Evolutionary conservation across 2,329 filamentous ascomycete genomes (phyloP).

Genomic region (Xylaria hypoxylon): DNA sequence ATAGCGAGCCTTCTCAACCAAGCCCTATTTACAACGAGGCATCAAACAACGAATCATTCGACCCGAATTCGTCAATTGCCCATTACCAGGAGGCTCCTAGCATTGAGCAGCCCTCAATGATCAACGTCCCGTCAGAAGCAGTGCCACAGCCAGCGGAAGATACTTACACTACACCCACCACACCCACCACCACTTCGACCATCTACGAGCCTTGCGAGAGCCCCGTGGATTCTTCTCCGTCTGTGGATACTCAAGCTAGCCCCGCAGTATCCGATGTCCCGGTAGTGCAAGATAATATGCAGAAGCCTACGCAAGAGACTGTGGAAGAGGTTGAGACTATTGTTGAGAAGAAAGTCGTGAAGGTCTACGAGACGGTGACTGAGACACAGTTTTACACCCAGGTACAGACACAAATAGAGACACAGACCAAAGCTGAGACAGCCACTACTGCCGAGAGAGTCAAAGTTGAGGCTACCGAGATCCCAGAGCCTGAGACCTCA

Average conservation of each 20-base stretch:
- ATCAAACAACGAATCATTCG: conserved; percentile 1
- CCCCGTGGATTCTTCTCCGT: conserved; percentile 2
- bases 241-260: not conserved
- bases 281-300: not conserved
- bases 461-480: conserved; percentile 36
- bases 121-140: not conserved
- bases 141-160: conserved; percentile 13
- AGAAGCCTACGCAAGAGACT: not conserved
- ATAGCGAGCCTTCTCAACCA: not conserved
- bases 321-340: conserved; percentile 38
- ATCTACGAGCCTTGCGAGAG: conserved; percentile 43
- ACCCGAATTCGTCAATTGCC: not conserved
- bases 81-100: conserved; percentile 10
- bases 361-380: conserved; percentile 42
- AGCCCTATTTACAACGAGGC: conserved; percentile 11
- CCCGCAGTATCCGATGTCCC: not conserved
- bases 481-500: conserved; percentile 4
- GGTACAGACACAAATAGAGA: conserved; percentile 46
- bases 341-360: conserved; percentile 39
- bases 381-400: conserved; percentile 48
- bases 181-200: conserved; percentile 34
- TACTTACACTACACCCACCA: conserved; percentile 1
- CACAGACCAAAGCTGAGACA: conserved; percentile 47
- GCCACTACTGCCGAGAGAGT: conserved; percentile 50
- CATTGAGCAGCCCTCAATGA: conserved; percentile 16